Conservation (phyloP, 371 early-diverging fungal species). For the Syncephalastrum monosporum region DNA sequence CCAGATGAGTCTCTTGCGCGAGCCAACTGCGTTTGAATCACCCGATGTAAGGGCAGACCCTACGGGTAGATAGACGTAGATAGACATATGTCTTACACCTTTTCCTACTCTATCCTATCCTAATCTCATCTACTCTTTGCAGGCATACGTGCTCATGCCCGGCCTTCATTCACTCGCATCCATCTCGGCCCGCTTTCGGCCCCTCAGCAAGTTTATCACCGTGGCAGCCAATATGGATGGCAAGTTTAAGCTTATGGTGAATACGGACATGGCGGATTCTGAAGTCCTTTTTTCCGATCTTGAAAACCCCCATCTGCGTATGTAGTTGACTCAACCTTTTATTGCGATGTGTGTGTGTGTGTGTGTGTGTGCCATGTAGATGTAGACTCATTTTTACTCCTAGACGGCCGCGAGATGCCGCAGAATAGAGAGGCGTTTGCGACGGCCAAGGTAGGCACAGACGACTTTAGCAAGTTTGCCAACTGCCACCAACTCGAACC, state of each 20-base stretch:
- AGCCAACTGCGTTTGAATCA: conserved; percentile 9
- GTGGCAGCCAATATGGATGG: conserved; percentile 61
- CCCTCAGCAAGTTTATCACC: conserved; percentile 40
- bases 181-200: conserved; percentile 46
- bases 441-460: conserved; percentile 44
- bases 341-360: background rate
- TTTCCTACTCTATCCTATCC: no score
- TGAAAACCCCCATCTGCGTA: conserved; percentile 52
- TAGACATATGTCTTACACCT: no score
- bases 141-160: conserved; percentile 58
- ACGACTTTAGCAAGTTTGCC: conserved; percentile 59
- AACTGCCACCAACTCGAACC: conserved; percentile 56
- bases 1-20: conserved; percentile 11
- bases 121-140: background rate
- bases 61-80: background rate
- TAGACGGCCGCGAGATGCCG: conserved; percentile 9
- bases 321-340: background rate
- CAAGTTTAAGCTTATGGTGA: conserved; percentile 41
- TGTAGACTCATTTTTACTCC: background rate
- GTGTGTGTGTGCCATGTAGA: no score
- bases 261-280: conserved; percentile 42
- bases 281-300: conserved; percentile 47
- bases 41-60: conserved; percentile 16
- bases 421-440: conserved; percentile 31
- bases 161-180: conserved; percentile 33